A percentile compares a stretch with the other conserved stretches of the same genome.
phyloP scores from a whole-genome alignment of 495 filamentous ascomycete genomes.

The Aeminium ludgeri region DNA sequence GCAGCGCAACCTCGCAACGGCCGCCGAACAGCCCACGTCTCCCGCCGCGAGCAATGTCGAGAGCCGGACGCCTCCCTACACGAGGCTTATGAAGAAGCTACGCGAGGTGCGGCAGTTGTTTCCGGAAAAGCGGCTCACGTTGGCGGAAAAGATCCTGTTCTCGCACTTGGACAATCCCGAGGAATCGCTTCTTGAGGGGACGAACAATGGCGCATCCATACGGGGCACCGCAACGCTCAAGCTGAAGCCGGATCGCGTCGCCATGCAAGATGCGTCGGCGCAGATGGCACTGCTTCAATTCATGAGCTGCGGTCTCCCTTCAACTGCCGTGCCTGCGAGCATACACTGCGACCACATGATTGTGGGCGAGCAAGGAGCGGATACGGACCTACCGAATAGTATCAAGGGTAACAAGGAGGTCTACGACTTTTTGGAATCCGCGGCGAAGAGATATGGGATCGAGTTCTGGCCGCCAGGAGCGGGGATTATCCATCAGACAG shows the following conservation, averaged over 20 bases:
- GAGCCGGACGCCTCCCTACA: constrained; percentile 46
- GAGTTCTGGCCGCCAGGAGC: constrained; percentile 98
- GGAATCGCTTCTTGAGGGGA: constrained; percentile 65
- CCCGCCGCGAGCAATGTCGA: constrained; percentile 21
- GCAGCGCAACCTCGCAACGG: constrained; percentile 11
- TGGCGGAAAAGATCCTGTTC: constrained; percentile 96
- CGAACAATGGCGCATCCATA: constrained; percentile 61
- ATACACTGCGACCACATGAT: constrained; percentile 99
- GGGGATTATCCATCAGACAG: constrained; percentile 98
- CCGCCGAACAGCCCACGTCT: constrained; percentile 1
- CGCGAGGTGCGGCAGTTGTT: constrained; percentile 55
- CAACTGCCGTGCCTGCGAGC: constrained; percentile 88
- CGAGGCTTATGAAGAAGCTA: constrained; percentile 40
- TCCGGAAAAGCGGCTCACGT: constrained; percentile 48
- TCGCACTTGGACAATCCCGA: constrained; percentile 78
- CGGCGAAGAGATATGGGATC: constrained; percentile 89
- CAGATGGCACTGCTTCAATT: constrained; percentile 98
- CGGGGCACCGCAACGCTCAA: constrained; percentile 85
- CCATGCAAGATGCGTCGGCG: constrained; percentile 97
- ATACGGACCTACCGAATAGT: constrained; percentile 69
- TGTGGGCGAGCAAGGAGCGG: constrained; percentile 78
- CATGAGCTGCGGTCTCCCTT: constrained; percentile 86
- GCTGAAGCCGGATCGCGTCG: constrained; percentile 92
- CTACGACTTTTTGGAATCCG: constrained; percentile 91
- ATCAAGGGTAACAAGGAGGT: constrained; percentile 92